Evolutionary conservation across 768 basidiomycete genomes (phyloP).

Genomic region (Amanita pseudoporphyria): DNA sequence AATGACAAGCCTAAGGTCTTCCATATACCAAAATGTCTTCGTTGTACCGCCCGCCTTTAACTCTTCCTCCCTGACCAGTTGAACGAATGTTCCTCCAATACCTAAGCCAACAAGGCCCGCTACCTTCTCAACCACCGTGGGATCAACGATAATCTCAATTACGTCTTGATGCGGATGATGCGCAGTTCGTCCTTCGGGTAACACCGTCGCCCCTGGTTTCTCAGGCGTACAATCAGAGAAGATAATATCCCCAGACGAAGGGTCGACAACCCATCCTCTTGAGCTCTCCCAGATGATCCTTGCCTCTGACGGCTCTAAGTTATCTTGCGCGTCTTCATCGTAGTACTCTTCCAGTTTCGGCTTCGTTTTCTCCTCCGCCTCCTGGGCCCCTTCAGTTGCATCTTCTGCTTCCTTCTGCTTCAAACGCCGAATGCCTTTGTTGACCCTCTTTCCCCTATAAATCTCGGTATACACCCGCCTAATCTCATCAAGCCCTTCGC

Average conservation of each 20-base stretch:
- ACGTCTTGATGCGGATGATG: conserved; percentile 48
- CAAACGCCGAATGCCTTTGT: background rate
- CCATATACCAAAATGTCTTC: conserved; percentile 33
- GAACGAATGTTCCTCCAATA: conserved; percentile 58
- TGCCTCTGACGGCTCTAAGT: conserved; percentile 24
- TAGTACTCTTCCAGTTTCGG: conserved; percentile 2
- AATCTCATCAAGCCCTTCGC: background rate
- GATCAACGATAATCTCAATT: conserved; percentile 50
- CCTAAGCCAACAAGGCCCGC: conserved; percentile 55
- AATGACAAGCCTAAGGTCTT: conserved; percentile 26
- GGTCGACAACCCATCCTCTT: conserved; percentile 20
- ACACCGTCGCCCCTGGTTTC: background rate
- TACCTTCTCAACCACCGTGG: conserved; percentile 31
- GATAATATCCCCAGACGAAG: conserved; percentile 10
- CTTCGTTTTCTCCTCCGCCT: background rate
- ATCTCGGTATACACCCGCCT: conserved; percentile 6
- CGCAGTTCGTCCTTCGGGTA: conserved; percentile 15
- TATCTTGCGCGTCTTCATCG: conserved; percentile 16
- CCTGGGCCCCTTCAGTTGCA: background rate
- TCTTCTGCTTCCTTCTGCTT: background rate
- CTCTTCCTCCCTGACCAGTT: conserved; percentile 36
- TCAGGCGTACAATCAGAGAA: conserved; percentile 23
- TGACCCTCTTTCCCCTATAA: background rate
- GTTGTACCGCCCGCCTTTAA: conserved; percentile 22
- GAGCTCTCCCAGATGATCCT: conserved; percentile 25